Evolutionary conservation across 257 asterid genomes (phyloP).

Genomic region (Parsonsia alboflavescens): DNA sequence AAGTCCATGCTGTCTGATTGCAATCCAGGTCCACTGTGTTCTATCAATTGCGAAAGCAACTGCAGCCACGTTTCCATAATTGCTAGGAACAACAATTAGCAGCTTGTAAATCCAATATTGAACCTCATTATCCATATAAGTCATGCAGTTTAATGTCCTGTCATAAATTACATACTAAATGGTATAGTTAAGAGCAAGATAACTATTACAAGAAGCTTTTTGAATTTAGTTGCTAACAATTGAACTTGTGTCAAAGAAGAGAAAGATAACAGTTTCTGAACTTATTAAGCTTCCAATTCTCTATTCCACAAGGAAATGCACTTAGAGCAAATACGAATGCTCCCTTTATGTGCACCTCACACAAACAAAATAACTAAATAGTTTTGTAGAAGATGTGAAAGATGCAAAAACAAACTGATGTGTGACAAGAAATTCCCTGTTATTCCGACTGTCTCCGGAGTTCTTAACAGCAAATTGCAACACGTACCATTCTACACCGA

Average conservation of each 20-base stretch:
- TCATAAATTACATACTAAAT: neutral
- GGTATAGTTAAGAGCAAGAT: neutral
- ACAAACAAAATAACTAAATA: neutral
- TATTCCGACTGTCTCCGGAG: neutral
- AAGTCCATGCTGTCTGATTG: neutral
- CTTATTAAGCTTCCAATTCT: neutral
- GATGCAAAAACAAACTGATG: neutral
- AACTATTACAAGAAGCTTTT: neutral
- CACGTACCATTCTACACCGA: too few relatives aligned
- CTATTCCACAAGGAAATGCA: neutral
- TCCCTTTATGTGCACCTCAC: neutral
- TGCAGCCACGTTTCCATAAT: neutral
- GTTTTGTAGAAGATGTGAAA: neutral
- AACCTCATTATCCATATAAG: neutral
- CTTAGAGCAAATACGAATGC: neutral
- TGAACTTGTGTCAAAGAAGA: neutral
- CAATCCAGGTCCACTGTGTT: neutral
- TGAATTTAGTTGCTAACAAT: neutral
- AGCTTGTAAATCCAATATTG: neutral
- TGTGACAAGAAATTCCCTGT: neutral
- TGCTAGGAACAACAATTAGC: neutral
- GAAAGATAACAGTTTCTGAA: neutral
- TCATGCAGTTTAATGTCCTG: neutral
- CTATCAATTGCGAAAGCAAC: conserved; percentile 7
- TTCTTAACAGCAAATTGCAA: neutral